Evolutionary conservation across 1,139 yeast species (phyloP).

Genomic region (Pichia cactophila): DNA sequence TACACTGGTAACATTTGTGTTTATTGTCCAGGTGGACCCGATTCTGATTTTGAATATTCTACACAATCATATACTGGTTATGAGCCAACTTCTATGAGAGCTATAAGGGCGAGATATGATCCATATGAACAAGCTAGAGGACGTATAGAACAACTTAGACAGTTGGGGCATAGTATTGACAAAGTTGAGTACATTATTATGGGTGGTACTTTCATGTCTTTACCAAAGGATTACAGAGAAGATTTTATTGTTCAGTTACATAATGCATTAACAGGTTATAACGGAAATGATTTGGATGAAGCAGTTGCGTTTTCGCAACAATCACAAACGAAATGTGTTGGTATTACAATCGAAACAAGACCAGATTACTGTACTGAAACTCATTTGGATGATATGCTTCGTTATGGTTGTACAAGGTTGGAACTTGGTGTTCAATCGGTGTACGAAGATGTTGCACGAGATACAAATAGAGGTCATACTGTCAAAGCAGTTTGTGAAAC

Average conservation of each 20-base stretch:
- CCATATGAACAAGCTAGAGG: constrained; percentile 99
- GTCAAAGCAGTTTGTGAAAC: constrained; percentile 95
- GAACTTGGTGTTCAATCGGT: constrained; percentile 97
- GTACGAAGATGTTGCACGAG: constrained; percentile 97
- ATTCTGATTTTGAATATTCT: constrained; percentile 93
- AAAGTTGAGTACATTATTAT: constrained; percentile 95
- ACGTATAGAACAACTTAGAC: constrained; percentile 89
- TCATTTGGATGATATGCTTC: constrained; percentile 90
- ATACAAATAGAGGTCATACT: constrained; percentile 96
- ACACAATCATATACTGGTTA: constrained; percentile 98
- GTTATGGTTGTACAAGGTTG: constrained; percentile 92
- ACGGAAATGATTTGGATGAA: constrained; percentile 82
- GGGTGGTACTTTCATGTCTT: constrained; percentile 99
- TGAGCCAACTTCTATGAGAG: constrained; percentile 98
- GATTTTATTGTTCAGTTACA: constrained; percentile 82
- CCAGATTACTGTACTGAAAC: constrained; percentile 98
- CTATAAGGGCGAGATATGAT: constrained; percentile 93
- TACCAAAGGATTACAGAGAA: constrained; percentile 85
- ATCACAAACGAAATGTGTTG: constrained; percentile 94
- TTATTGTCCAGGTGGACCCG: constrained; percentile 99
- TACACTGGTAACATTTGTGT: constrained; percentile 98
- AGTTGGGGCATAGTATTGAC: constrained; percentile 92
- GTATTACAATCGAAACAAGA: constrained; percentile 95
- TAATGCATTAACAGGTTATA: constrained; percentile 91
- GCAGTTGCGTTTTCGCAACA: constrained; percentile 89